phyloP scores from a whole-genome alignment of 2,329 filamentous ascomycete genomes.

The Hypoxylon sp. region DNA sequence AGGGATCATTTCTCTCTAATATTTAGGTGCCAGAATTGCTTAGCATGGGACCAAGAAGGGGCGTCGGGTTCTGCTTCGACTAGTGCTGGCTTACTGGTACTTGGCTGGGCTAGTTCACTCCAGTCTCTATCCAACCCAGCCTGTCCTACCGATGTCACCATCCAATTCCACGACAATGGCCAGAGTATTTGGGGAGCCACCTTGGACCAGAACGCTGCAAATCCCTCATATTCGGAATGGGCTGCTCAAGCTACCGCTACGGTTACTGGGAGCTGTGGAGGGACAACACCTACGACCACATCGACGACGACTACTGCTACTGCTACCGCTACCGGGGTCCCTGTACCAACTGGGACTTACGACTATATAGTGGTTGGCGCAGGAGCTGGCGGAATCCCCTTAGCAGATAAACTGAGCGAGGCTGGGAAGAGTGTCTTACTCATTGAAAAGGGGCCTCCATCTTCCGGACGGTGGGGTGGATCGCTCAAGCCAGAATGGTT shows the following conservation, averaged over 20 bases:
- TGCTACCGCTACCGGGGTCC: conserved; percentile 54
- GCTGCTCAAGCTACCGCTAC: conserved; percentile 61
- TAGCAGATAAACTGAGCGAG: conserved; percentile 74
- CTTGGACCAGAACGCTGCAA: conserved; percentile 56
- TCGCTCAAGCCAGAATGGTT: conserved; percentile 74
- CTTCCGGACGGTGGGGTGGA: conserved; percentile 76
- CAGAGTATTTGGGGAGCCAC: conserved; percentile 68
- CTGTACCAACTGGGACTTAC: conserved; percentile 62
- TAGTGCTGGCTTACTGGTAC: conserved; percentile 60
- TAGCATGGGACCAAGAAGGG: conserved; percentile 67
- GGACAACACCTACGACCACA: conserved; percentile 49
- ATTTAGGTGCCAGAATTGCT: conserved; percentile 75
- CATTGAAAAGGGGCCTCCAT: conserved; percentile 72
- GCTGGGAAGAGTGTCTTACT: conserved; percentile 76
- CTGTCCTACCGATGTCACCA: conserved; percentile 61
- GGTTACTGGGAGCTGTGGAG: conserved; percentile 56
- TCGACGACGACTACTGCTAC: conserved; percentile 47
- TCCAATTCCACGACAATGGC: conserved; percentile 70
- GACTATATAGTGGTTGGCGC: conserved; percentile 75
- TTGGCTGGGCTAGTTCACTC: conserved; percentile 71
- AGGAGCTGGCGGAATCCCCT: conserved; percentile 71
- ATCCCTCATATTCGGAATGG: conserved; percentile 62
- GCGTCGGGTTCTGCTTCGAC: conserved; percentile 62
- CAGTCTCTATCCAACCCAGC: conserved; percentile 59
- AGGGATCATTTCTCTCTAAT: conserved; percentile 72